Evolutionary conservation across 345 rosid species (phyloP), one percentile per base, ranked within the genome.

Genomic region (Citrus maxima): DNA sequence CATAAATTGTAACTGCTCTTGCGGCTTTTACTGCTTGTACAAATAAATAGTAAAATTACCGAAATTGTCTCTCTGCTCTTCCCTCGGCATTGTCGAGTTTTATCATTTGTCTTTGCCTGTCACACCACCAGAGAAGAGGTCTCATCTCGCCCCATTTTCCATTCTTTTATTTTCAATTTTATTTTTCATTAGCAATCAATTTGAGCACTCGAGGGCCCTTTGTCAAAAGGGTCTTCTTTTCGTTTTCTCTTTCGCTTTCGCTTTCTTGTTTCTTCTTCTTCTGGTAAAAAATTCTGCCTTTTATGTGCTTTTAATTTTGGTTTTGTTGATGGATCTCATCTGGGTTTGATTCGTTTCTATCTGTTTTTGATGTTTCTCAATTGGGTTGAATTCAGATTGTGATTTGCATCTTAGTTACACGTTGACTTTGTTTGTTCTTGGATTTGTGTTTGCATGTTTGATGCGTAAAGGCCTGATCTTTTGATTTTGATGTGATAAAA

Each of bases 141-240:
- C 46, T 66, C 14, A 21, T n/a, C 40, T 67, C 19, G 40, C 30
- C 51, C 37, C 24, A 18, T 70, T 70, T 70, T 42, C 16, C 6
- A 0, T 35, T 19, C 59, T 61, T 74, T 74, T 70, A 64, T 8
- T 59, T 37, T 35, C 3, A 21, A 13, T 46, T 37, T 24, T 21
- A 10, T 21, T 59, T 37, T 73, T 76, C 27, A 65, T 30, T 62
- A 25, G 42, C 74, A 9, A 25, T 18, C 60, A 72, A 60, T 25
- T 78, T 73, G 68, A 18, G 69, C 51, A 72, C 67, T 46, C 58
- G 62, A 40, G 80, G 81, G 72, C 76, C 80, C 74, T 74, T 79
- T 74, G 40, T 74, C 66, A 27, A 51, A 71, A 65, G 87, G 83
- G 77, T 82, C 73, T 58, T 70, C 56, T 16, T 51, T 51, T 32